Evolutionary conservation across 768 basidiomycete species (phyloP), one percentile per base, ranked within the genome.

Genomic region (Leccinum incarnatum): DNA sequence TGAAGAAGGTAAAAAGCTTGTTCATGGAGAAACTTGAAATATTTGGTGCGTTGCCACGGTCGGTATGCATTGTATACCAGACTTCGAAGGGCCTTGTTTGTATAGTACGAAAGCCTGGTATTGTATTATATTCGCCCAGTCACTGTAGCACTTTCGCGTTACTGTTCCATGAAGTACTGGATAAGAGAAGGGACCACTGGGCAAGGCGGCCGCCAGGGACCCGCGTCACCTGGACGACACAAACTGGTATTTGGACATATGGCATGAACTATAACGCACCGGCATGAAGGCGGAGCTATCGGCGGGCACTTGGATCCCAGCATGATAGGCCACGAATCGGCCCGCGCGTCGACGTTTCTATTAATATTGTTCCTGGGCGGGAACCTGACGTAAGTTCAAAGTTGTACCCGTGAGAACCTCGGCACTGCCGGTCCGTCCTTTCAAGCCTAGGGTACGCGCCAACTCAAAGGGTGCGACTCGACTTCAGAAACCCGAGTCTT

Each of bases 1-100:
- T 4, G 69, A 68, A 34, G 63, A 67, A 50, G 74, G 74, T 4
- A 69, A 58, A 53, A 62, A 54, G 53, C 56, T 73, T 8, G 25
- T 75, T 15, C 72, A 72, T 6, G 67, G 64, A 14, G 59, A 62
- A 27, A 49, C 48, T 36, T 72, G 58, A 71, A 58, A 55, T 32
- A 17, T 15, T 25, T 55, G 17, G 30, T 14, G 12, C 54, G 21
- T 48, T 11, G n/a, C 40, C 9, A n/a, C 17, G 42, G 19, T 45
- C 42, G 2, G 36, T 32, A 30, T 14, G 27, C 48, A 53, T 23
- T 57, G 60, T 58, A 54, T 58, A 32, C 34, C 56, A 61, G 25
- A 25, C n/a, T 51, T 47, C 3, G 32, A 34, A 50, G n/a, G 4
- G 19, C 27, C 14, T 27, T 50, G 47, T 17, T 49, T 68, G 60